These are phyloP conservation scores for Trypanosoma conorhini DNA, from an alignment of 208 protist genomes.

Conservation along the genomic window DNA sequence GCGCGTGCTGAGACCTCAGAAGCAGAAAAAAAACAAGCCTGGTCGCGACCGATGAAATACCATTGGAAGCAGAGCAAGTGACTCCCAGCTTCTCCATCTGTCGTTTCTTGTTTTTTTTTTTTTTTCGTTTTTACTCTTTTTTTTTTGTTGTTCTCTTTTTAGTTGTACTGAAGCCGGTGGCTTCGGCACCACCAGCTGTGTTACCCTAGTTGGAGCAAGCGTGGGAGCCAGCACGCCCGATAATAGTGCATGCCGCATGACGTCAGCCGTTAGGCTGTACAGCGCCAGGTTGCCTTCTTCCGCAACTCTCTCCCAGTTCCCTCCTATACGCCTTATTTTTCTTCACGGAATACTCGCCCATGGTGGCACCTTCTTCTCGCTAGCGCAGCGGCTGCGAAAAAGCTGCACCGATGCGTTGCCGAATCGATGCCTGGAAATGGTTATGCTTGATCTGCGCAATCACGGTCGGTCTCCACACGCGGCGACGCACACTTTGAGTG, in stretches of 20 bases:
- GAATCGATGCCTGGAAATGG: constrained; percentile 6
- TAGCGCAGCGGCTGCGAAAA: constrained; percentile 34
- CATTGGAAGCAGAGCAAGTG: no score
- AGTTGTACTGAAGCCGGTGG: constrained; percentile 7
- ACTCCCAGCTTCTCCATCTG: no score
- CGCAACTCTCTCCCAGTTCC: neutral
- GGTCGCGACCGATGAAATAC: no score
- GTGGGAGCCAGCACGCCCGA: neutral
- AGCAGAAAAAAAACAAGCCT: no score
- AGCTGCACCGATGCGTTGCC: constrained; percentile 19
- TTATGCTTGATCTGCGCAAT: constrained; percentile 33
- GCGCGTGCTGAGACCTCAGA: no score
- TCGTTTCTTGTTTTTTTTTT: neutral
- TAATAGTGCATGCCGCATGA: neutral
- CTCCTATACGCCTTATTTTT: constrained; percentile 41
- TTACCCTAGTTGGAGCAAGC: neutral
- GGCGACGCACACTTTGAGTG: constrained; percentile 34
- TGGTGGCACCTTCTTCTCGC: constrained; percentile 46
- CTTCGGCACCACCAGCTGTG: neutral
- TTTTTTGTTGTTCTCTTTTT: constrained; percentile 6
- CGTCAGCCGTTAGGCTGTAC: constrained; percentile 15
- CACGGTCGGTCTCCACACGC: constrained; percentile 61
- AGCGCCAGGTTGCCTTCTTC: neutral
- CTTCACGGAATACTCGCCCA: constrained; percentile 70
- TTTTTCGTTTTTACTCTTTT: constrained; percentile 13